Base-by-base conservation (phyloP, 176 grass and related monocot species). In the Areca catechu region DNA sequence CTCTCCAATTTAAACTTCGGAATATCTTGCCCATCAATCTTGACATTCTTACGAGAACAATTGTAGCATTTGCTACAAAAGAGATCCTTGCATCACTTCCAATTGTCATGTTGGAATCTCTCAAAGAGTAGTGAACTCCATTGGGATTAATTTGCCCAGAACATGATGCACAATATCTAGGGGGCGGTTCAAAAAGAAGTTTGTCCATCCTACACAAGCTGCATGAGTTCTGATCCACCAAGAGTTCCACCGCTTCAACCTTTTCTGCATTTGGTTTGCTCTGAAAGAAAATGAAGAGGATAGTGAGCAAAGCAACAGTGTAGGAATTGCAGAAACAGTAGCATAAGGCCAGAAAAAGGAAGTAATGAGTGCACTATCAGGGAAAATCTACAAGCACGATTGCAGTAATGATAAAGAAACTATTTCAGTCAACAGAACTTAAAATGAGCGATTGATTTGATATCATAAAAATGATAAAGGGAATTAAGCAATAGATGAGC, bases 11-110 rank as follows among this genome's bases (percentile, higher is more conserved):
- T 81, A 10, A 56, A 25, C 68, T 88, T 97, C 50, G 67, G 54
- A 63, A 76, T 48, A 55, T 65, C 72, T 28, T 61, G 47, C 5
- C 22, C 17, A 52, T 21, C 51, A 60, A 76, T 54, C 60, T 82
- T 82, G 19, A 82, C 66, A 53, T 16, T 58, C 22, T 76, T 82
- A 72, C 69, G 85, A 71, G 76, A 70, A 54, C 77, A 21, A 76
- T 90, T 85, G 68, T 91, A 83, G 51, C 93, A 97, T 70, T 61
- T 97, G 70, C 78, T 72, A 75, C 93, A 97, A 96, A 81, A 60
- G 86, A 96, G 61, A 70, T 60, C 14, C 56, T 65, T 55, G 65
- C 77, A 52, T 61, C 52, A 54, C 24, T 52, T 3, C 16, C 47
- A 9, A 19, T 58, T 3, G 29, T 27, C 25, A 24, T 22, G 74